Base-by-base conservation (phyloP, 2,329 filamentous ascomycete genomes). In the Trichoderma breve region DNA sequence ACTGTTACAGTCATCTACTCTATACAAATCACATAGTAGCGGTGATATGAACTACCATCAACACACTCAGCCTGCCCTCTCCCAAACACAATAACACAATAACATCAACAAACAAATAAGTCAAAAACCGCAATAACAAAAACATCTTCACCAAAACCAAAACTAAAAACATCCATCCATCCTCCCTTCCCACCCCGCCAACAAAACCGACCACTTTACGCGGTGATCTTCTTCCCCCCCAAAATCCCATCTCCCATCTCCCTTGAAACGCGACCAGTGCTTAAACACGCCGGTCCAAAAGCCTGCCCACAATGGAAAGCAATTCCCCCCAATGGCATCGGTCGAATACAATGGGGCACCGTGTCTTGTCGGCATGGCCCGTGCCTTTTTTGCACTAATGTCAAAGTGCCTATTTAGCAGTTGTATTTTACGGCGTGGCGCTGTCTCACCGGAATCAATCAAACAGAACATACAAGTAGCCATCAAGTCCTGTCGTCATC, bases 291-390 rank as follows among this genome's bases (percentile, higher is more conserved):
- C 43, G 43, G 8, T 8, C 43, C 39, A n/a, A 43, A 47, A n/a
- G 12, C 11, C 62, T 30, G 62, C 39, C 62, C 62, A 64, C 62
- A 14, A 43, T 30, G 18, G 15, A 21, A n/a, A 11, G 6, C 26
- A 4, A 18, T 21, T 2, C 21, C 7, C 6, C 26, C 53, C 53
- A 57, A 57, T 57, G 24, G 8, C 26, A 15, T 28, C 24, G 3
- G 4, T 18, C 6, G 15, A 43, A 63, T 39, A 43, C 21, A 63
- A 63, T 43, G 60, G 60, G 60, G 26, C 55, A 21, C 51, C 39
- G 8, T 32, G 43, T 43, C 34, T 58, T n/a, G 14, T 28, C 68
- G 68, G 68, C 68, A 65, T 64, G 68, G 60, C 68, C 68, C 68
- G 68, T 64, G 68, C 68, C 68, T 71, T 36, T 71, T 15, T 18